These are phyloP conservation scores for Phytophthora crassamura DNA, from an alignment of 352 stramenopile species.

Conservation along the genomic window DNA sequence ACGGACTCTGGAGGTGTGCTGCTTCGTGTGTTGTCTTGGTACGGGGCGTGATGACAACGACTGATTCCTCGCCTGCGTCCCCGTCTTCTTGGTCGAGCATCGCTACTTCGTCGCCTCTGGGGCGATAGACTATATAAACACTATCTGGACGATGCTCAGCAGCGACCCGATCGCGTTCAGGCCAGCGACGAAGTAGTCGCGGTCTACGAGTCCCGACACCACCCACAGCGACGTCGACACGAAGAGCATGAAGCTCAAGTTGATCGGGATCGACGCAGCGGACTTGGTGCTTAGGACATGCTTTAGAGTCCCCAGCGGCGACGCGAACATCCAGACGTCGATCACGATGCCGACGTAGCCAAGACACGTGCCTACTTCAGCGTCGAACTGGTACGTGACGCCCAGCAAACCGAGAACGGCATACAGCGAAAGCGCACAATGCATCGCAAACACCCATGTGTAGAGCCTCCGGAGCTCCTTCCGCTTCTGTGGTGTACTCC, in stretches of 20 bases:
- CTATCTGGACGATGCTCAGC: conserved; percentile 46
- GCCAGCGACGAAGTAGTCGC: conserved; percentile 22
- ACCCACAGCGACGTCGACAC: conserved; percentile 28
- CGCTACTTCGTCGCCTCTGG: not conserved
- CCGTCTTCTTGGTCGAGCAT: not conserved
- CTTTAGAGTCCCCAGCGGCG: conserved; percentile 27
- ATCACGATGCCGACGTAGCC: conserved; percentile 32
- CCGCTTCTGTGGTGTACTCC: conserved; percentile 12
- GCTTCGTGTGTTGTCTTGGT: too few species aligned
- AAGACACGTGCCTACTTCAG: conserved; percentile 12
- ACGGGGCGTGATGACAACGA: conserved; percentile 8
- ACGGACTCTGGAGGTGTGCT: not conserved
- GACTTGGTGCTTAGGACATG: conserved; percentile 26
- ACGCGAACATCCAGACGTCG: conserved; percentile 29
- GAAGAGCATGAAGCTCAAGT: conserved; percentile 26
- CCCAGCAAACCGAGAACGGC: conserved; percentile 37
- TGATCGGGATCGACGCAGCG: conserved; percentile 29
- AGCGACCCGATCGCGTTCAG: conserved; percentile 41
- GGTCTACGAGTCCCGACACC: conserved; percentile 14
- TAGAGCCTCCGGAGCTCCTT: conserved; percentile 16
- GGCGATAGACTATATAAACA: conserved; percentile 50
- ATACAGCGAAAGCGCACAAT: conserved; percentile 36
- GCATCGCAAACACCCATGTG: conserved; percentile 13
- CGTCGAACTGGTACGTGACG: conserved; percentile 35
- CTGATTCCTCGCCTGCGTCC: not conserved